Percentiles rank a stretch among this genome's conserved stretches.
phyloP scores from a whole-genome alignment of 768 basidiomycete species.

The Asterophora lycoperdoides region DNA sequence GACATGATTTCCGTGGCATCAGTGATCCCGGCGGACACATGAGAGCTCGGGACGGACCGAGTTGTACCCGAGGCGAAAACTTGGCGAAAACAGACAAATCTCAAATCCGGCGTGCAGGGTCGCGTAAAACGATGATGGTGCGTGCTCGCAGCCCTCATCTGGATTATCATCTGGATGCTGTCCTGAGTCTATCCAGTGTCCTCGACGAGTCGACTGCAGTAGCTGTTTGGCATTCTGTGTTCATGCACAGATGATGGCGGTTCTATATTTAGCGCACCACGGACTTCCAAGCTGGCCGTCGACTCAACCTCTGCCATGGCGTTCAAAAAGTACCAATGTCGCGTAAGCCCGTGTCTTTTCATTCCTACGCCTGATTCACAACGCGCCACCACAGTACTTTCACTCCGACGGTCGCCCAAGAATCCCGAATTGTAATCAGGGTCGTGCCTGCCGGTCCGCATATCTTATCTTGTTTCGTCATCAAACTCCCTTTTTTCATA shows the following conservation, averaged over 20 bases:
- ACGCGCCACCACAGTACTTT: constrained; percentile 36
- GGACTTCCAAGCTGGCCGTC: no score
- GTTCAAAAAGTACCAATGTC: constrained; percentile 46
- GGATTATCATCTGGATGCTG: no score
- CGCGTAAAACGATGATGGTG: no score
- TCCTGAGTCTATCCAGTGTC: no score
- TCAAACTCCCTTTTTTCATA: neutral
- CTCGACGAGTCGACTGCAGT: no score
- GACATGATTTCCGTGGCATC: neutral
- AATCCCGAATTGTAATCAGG: constrained; percentile 42
- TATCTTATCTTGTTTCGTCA: neutral
- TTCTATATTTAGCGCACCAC: neutral
- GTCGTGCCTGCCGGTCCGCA: constrained; percentile 45
- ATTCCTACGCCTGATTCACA: neutral
- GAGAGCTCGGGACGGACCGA: neutral
- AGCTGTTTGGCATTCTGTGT: no score
- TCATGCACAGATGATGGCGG: neutral
- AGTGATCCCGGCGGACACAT: neutral
- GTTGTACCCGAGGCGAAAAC: neutral
- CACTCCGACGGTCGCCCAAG: constrained; percentile 39
- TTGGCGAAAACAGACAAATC: no score
- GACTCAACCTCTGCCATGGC: constrained; percentile 4
- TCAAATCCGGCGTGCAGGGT: no score
- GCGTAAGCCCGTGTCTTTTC: constrained; percentile 29
- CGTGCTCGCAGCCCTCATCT: no score